Base-by-base conservation (phyloP, 495 filamentous ascomycete species). In the Hypoxylon intermedium region DNA sequence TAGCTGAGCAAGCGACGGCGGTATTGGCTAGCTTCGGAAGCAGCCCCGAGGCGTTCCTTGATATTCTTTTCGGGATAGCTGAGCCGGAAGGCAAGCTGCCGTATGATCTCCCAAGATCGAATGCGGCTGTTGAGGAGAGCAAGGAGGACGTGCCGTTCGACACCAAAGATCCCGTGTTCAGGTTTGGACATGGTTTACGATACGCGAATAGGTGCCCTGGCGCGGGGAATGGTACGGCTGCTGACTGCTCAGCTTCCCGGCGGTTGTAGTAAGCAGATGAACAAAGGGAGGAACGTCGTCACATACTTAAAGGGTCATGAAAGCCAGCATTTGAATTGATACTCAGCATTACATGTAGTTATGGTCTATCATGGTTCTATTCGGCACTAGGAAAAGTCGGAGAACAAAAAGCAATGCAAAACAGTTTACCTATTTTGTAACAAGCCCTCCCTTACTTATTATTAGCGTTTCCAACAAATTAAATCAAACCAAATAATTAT, bases 1-100 rank as follows among this genome's bases (percentile, higher is more conserved):
- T 73, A 9, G 63, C 63, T 2, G 69, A 70, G 11, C 38, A 47
- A 1, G 54, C 63, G 2, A 42, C 45, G 26, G 71, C 68, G 3
- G 41, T 73, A 40, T 26, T 73, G 9, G 71, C 58, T 9, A 73
- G 64, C 47, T 73, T 65, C 46, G 71, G 68, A 2, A 65, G 58
- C 23, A 61, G 69, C 21, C n/a, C 62, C 1, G 64, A 67, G 3
- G 69, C 71, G 5, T 73, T 72, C 34, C 56, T 73, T 4, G 71
- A 72, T 38, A 59, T 73, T 1, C 28, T 70, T 13, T 52, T 73
- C 37, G 71, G 69, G 6, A 6, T 58, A 5, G 56, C 57, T 5
- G 56, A 54, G 24, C 65, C 65, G 0, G 65, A 68, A 16, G 65
- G 65, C 1, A 60, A 54, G 26, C 21, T 68, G 30, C 65, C 65